phyloP scores from a whole-genome alignment of 768 basidiomycete genomes.

The Cubamyces sp. region DNA sequence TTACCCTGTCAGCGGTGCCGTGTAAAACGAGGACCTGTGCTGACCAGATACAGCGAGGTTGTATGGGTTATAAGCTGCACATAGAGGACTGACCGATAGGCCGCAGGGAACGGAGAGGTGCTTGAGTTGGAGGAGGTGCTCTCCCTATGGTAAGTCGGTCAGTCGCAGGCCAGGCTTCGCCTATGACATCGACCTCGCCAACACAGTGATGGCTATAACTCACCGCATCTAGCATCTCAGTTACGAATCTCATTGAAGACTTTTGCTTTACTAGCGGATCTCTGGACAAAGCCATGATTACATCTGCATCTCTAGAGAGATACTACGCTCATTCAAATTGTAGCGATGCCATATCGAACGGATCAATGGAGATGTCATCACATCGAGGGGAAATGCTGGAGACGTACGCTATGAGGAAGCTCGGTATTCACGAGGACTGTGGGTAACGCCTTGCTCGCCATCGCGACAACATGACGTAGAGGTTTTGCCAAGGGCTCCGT shows the following conservation, averaged over 20 bases:
- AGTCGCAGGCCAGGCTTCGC: background rate
- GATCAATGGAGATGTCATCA: too few relatives aligned
- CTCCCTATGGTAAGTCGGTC: background rate
- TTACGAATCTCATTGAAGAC: background rate
- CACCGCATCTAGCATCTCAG: background rate
- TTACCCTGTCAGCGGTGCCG: background rate
- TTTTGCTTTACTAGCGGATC: conserved; percentile 5
- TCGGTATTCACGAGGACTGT: background rate
- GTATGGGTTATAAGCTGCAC: background rate
- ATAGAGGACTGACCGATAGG: background rate
- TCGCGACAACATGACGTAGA: background rate
- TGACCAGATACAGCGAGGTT: background rate
- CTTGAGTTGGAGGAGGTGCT: background rate
- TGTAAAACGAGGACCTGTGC: background rate
- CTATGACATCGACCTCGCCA: too few relatives aligned
- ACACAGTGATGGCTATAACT: background rate
- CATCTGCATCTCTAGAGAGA: background rate
- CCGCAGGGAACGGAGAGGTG: background rate
- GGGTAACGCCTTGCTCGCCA: background rate
- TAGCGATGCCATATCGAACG: background rate
- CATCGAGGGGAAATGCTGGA: background rate
- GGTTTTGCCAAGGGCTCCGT: background rate
- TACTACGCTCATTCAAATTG: background rate
- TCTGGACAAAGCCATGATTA: background rate
- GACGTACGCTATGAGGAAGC: background rate